Evolutionary conservation across 2,329 filamentous ascomycete genomes (phyloP).

Genomic region (Ophiocordyceps sinensis): DNA sequence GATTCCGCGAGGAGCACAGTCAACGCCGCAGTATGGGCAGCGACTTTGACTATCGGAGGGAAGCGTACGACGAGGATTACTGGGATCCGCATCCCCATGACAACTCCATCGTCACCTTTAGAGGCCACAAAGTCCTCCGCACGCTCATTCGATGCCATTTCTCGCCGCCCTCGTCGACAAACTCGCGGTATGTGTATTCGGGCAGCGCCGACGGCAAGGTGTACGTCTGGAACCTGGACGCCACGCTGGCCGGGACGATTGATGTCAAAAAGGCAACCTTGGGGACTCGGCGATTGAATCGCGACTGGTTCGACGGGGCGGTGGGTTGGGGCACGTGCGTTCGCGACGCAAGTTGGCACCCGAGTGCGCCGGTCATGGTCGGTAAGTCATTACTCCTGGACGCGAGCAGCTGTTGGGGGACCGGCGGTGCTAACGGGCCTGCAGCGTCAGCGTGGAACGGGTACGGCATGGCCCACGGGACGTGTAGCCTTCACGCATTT

Average conservation of each 20-base stretch:
- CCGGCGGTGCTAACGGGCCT: not conserved
- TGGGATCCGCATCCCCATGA: slow-evolving; percentile 58
- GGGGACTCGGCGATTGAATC: slow-evolving; percentile 43
- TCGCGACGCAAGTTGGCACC: slow-evolving; percentile 84
- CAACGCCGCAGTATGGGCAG: slow-evolving; percentile 36
- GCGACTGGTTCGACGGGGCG: slow-evolving; percentile 41
- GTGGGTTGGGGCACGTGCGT: slow-evolving; percentile 63
- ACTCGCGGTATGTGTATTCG: slow-evolving; percentile 85
- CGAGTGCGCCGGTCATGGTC: slow-evolving; percentile 64
- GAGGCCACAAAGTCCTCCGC: slow-evolving; percentile 75
- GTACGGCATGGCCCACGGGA: slow-evolving; percentile 56
- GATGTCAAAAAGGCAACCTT: slow-evolving; percentile 61
- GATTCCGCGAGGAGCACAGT: slow-evolving; percentile 42
- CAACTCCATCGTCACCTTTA: slow-evolving; percentile 86
- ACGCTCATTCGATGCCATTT: slow-evolving; percentile 95
- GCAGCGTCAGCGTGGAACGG: slow-evolving; percentile 73
- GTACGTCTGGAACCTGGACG: slow-evolving; percentile 88
- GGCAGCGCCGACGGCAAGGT: slow-evolving; percentile 83
- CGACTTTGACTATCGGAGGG: slow-evolving; percentile 63
- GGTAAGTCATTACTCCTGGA: slow-evolving; percentile 25
- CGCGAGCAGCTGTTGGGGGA: not conserved
- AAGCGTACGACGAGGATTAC: slow-evolving; percentile 47
- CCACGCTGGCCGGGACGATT: slow-evolving; percentile 62
- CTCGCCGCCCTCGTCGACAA: slow-evolving; percentile 70
- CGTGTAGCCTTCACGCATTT: slow-evolving; percentile 65